Conservation (phyloP, 805 yeast genomes). For the Saccharomycopsis fibuligera region DNA sequence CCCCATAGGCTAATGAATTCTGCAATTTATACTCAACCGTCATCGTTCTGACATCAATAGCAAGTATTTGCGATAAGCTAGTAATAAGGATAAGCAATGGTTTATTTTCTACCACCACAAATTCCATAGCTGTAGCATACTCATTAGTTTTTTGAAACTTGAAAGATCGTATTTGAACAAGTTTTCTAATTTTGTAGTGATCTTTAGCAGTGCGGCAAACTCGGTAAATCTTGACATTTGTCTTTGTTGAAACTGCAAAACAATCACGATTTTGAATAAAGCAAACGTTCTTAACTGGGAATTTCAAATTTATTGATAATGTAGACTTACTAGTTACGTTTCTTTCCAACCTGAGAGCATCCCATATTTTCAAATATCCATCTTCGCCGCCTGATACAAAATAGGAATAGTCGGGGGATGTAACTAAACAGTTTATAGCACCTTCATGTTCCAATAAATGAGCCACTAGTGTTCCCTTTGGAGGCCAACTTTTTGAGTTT, state of each 20-base stretch:
- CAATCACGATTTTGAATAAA: slow-evolving; percentile 52
- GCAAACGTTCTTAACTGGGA: slow-evolving; percentile 42
- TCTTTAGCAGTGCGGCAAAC: slow-evolving; percentile 24
- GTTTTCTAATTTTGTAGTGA: slow-evolving; percentile 19
- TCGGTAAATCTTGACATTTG: slow-evolving; percentile 34
- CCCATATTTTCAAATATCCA: slow-evolving; percentile 78
- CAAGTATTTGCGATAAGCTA: slow-evolving; percentile 42
- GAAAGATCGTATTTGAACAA: slow-evolving; percentile 20
- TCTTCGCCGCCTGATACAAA: slow-evolving; percentile 74
- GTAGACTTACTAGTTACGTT: slow-evolving; percentile 49
- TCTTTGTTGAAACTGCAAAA: slow-evolving; percentile 44
- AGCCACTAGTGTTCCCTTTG: slow-evolving; percentile 52
- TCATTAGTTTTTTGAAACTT: slow-evolving; percentile 36
- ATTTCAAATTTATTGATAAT: slow-evolving; percentile 40
- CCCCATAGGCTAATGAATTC: slow-evolving; percentile 61
- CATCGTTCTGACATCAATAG: slow-evolving; percentile 56
- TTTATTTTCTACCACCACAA: slow-evolving; percentile 33
- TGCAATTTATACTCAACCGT: slow-evolving; percentile 34
- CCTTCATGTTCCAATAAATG: slow-evolving; percentile 58
- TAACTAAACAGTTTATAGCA: slow-evolving; percentile 49
- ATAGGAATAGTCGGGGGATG: slow-evolving; percentile 55
- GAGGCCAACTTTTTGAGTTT: slow-evolving; percentile 27
- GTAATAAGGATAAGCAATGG: slow-evolving; percentile 48
- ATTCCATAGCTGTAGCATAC: slow-evolving; percentile 39
- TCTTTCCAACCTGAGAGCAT: slow-evolving; percentile 53